Conservation (phyloP, 2,329 filamentous ascomycete species). For the Claviceps fusiformis region DNA sequence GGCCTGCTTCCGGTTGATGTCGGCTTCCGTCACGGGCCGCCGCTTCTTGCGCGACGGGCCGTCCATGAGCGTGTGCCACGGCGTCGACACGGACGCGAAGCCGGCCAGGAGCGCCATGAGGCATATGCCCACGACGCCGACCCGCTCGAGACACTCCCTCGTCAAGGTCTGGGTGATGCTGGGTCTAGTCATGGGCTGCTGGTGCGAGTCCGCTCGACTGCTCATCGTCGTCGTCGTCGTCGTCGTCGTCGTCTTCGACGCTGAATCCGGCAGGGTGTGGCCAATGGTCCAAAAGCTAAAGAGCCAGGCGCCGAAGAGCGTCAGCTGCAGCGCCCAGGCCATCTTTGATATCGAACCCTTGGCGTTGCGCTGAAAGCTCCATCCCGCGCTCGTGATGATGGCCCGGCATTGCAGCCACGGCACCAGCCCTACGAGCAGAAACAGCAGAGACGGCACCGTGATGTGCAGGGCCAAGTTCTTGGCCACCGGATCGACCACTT, state of each 20-base stretch:
- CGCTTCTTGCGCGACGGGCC: slow-evolving; percentile 35
- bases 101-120: slow-evolving; percentile 81
- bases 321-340: slow-evolving; percentile 50
- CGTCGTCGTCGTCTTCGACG: no score
- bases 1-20: slow-evolving; percentile 63
- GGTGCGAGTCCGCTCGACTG: not conserved
- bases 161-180: slow-evolving; percentile 26
- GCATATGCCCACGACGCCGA: slow-evolving; percentile 74
- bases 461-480: slow-evolving; percentile 53
- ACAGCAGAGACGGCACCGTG: slow-evolving; percentile 56
- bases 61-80: slow-evolving; percentile 71
- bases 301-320: slow-evolving; percentile 56
- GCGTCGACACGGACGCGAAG: slow-evolving; percentile 75
- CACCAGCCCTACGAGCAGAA: slow-evolving; percentile 60
- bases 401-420: slow-evolving; percentile 69
- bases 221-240: not conserved
- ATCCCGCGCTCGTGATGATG: slow-evolving; percentile 42
- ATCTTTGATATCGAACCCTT: slow-evolving; percentile 43
- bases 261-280: slow-evolving; percentile 36
- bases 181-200: slow-evolving; percentile 9
- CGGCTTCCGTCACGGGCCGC: slow-evolving; percentile 55
- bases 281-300: slow-evolving; percentile 66
- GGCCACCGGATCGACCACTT: slow-evolving; percentile 54
- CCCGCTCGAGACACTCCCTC: slow-evolving; percentile 48
- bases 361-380: slow-evolving; percentile 45